These are phyloP conservation scores for Cutaneotrichosporon dermatis DNA, from an alignment of 1,284 basidiomycete species.

Conservation along the genomic window DNA sequence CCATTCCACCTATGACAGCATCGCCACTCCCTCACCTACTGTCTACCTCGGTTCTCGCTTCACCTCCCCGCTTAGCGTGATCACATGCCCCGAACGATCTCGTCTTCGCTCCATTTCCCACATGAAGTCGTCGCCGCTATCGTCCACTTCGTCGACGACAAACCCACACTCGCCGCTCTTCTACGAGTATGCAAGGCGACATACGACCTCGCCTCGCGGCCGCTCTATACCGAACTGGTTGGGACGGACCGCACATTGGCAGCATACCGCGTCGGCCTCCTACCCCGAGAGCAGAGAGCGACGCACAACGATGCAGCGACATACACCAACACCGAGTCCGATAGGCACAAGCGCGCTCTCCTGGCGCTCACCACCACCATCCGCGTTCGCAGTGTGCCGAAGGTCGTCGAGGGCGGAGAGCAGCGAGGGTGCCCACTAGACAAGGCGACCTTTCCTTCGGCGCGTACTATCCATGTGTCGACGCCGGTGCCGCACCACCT, in stretches of 20 bases:
- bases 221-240: slow-evolving; percentile 10
- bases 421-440: slow-evolving; percentile 7
- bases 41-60: no score
- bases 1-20: no score
- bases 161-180: slow-evolving; percentile 5
- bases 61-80: no score
- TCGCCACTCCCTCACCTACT: no score
- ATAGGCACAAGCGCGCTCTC: slow-evolving; percentile 11
- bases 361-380: slow-evolving; percentile 7
- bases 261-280: slow-evolving; percentile 3
- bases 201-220: slow-evolving; percentile 11
- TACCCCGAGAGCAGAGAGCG: neutral
- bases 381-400: neutral
- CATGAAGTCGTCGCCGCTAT: slow-evolving; percentile 9
- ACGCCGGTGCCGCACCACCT: slow-evolving; percentile 8
- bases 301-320: no score
- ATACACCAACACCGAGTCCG: slow-evolving; percentile 2
- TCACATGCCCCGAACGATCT: neutral
- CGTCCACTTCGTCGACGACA: slow-evolving; percentile 6
- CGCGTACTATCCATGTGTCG: slow-evolving; percentile 2
- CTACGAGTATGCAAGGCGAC: slow-evolving; percentile 3
- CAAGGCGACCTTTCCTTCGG: slow-evolving; percentile 6
- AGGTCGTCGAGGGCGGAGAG: neutral
- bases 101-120: slow-evolving; percentile 1
- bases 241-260: slow-evolving; percentile 8